phyloP scores from a whole-genome alignment of 805 yeast genomes.

The Saturnispora bothae region DNA sequence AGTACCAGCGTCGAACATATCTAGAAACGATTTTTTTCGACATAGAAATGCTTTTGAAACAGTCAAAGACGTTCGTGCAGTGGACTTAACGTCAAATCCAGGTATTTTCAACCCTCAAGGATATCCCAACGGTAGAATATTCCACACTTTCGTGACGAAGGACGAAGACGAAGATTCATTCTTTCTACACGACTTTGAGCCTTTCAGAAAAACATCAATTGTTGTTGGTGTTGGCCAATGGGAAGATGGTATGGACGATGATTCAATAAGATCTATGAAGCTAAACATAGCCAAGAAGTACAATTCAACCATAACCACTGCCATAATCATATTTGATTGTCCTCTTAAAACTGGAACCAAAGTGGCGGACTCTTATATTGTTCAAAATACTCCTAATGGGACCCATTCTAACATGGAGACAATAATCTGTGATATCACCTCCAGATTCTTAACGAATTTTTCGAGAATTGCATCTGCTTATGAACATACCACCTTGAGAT shows the following conservation, averaged over 20 bases:
- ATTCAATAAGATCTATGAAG: conserved; percentile 22
- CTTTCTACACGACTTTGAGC: conserved; percentile 80
- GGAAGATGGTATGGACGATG: conserved; percentile 18
- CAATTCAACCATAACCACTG: conserved; percentile 47
- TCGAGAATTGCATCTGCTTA: conserved; percentile 64
- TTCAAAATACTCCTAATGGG: conserved; percentile 11
- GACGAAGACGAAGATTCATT: conserved; percentile 37
- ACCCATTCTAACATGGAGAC: conserved; percentile 38
- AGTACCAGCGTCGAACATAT: conserved; percentile 53
- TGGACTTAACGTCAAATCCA: conserved; percentile 62
- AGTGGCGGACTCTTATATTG: conserved; percentile 12
- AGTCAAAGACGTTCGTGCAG: conserved; percentile 54
- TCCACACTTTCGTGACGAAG: conserved; percentile 47
- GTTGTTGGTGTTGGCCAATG: conserved; percentile 38
- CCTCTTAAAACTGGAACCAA: conserved; percentile 19
- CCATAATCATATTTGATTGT: conserved; percentile 43
- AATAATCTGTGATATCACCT: conserved; percentile 60
- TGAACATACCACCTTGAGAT: conserved; percentile 68
- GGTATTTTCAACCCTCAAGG: conserved; percentile 74
- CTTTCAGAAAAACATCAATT: conserved; percentile 67
- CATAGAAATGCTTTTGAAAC: conserved; percentile 36
- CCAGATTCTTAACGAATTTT: conserved; percentile 50
- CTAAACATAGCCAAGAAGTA: conserved; percentile 33
- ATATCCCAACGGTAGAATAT: conserved; percentile 66
- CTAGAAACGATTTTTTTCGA: conserved; percentile 30